Evolutionary conservation across 257 asterid species (phyloP).

Genomic region (Solanum habrochaites): DNA sequence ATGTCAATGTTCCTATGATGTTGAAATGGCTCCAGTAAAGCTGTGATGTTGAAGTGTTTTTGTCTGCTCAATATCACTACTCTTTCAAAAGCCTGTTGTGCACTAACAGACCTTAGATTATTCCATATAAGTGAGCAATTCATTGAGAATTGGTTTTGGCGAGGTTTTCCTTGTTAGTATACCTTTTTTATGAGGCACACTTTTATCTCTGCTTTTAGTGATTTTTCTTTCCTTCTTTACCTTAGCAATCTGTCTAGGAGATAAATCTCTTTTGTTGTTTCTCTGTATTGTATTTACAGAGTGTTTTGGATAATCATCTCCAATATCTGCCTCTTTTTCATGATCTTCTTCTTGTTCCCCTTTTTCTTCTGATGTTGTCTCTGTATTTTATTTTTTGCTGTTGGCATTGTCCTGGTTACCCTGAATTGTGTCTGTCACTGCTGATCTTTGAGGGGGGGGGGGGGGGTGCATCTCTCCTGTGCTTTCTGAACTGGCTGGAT

Average conservation of each 20-base stretch:
- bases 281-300: not conserved
- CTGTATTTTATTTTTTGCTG: not conserved
- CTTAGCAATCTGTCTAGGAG: not conserved
- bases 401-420: not conserved
- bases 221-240: not conserved
- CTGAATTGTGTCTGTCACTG: not conserved
- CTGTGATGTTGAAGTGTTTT: not conserved
- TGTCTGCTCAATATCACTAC: not conserved
- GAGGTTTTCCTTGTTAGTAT: not conserved
- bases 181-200: not conserved
- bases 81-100: not conserved
- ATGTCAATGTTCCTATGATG: not conserved
- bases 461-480: not conserved
- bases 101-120: not conserved
- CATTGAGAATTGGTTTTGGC: not conserved
- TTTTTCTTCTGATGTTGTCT: not conserved
- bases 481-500: not conserved
- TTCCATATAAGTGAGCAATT: not conserved
- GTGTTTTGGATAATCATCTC: not conserved
- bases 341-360: not conserved
- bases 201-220: not conserved
- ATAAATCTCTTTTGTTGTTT: not conserved
- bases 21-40: not conserved
- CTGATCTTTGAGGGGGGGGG: not conserved
- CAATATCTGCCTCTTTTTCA: not conserved